Conservation (phyloP, 352 stramenopile genomes). For the Plasmopara halstedii region DNA sequence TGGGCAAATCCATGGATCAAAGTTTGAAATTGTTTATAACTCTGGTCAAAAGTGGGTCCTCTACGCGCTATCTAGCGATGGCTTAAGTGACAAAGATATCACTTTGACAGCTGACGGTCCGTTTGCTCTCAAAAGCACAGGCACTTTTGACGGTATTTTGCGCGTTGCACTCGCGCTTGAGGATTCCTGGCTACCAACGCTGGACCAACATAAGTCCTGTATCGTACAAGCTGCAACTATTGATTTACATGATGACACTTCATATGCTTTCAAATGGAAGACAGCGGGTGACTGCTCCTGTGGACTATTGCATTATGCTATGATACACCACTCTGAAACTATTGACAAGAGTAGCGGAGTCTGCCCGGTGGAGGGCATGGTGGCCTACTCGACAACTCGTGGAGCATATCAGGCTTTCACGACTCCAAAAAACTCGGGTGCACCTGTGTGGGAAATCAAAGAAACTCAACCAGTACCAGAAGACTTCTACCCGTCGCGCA, state of each 20-base stretch:
- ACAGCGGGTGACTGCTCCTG: conserved; percentile 41
- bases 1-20: conserved; percentile 24
- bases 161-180: conserved; percentile 37
- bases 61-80: conserved; percentile 40
- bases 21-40: conserved; percentile 47
- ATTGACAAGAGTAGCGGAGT: conserved; percentile 28
- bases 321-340: conserved; percentile 42
- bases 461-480: conserved; percentile 31
- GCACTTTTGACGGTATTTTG: conserved; percentile 37
- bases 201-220: conserved; percentile 48
- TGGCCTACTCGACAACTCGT: conserved; percentile 43
- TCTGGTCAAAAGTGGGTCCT: conserved; percentile 54
- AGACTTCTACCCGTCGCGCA: conserved; percentile 42
- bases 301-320: conserved; percentile 51
- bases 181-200: conserved; percentile 24
- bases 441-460: conserved; percentile 35
- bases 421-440: conserved; percentile 13
- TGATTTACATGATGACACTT: conserved; percentile 34
- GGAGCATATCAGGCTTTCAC: conserved; percentile 37
- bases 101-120: conserved; percentile 31
- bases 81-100: conserved; percentile 28
- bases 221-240: conserved; percentile 34
- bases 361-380: conserved; percentile 27
- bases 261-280: conserved; percentile 51
- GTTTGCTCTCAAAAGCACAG: conserved; percentile 25